Conservation (phyloP, 805 yeast genomes). For the Lipomyces mesembrius region DNA sequence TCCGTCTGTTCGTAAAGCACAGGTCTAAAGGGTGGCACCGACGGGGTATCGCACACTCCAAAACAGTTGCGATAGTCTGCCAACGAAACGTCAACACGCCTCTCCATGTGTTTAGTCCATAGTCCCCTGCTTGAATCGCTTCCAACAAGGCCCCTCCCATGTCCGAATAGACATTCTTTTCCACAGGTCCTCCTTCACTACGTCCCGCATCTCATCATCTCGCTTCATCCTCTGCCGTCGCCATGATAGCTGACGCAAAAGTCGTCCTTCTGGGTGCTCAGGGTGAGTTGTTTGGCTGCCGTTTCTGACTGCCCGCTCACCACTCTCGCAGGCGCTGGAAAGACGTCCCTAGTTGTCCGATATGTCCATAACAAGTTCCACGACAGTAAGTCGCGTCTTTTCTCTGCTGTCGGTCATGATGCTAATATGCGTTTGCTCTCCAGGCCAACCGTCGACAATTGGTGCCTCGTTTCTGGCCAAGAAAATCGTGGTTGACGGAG, state of each 20-base stretch:
- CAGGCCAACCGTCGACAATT: constrained; percentile 45
- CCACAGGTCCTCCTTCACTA: background rate
- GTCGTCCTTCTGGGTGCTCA: constrained; percentile 47
- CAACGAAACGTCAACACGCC: constrained; percentile 3
- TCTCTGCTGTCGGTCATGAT: background rate
- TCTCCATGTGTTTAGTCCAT: background rate
- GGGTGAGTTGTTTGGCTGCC: constrained; percentile 37
- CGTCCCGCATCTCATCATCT: background rate
- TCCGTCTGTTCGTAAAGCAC: background rate
- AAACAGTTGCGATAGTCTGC: background rate
- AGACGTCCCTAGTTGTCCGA: constrained; percentile 46
- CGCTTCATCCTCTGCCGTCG: background rate
- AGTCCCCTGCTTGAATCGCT: background rate
- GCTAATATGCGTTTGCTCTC: background rate
- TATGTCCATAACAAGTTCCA: constrained; percentile 47
- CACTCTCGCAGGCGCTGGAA: constrained; percentile 43
- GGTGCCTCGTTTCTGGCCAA: constrained; percentile 47
- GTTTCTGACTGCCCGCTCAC: constrained; percentile 6
- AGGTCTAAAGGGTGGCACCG: background rate
- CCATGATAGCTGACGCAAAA: constrained; percentile 46
- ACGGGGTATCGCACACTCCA: background rate
- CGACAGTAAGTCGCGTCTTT: constrained; percentile 23
- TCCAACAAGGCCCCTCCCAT: constrained; percentile 3
- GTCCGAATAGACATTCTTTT: background rate
- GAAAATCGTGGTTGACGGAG: constrained; percentile 45